Evolutionary conservation across 352 stramenopile species (phyloP), one percentile per base, ranked within the genome.

Genomic region (Plasmopara viticola): DNA sequence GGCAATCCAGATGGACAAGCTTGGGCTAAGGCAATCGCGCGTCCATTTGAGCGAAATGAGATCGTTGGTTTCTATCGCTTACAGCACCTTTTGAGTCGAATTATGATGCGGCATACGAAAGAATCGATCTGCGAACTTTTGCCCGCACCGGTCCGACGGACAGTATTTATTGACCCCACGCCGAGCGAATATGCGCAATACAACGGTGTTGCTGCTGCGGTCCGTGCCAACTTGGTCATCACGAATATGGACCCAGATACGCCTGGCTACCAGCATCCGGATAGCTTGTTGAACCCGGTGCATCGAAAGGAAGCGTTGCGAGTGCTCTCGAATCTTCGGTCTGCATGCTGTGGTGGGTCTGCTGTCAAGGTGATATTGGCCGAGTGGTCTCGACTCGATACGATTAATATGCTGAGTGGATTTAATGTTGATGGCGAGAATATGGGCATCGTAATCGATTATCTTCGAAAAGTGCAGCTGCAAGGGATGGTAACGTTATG

Each of bases 31-130:
- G 76, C 78, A 5, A 90, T 94, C 41, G 72, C 83, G 15, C 57
- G 59, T 33, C 83, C 80, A 28, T 94, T 94, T 35, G 80, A 94
- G 47, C 53, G 58, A 17, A 77, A 85, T 48, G 60, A 80, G 3
- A 46, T 59, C 8, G 60, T 80, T 13, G 81, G 64, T 0, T 90
- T 84, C 44, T 66, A 86, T 35, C 82, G 88, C 15, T 53, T 98
- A 6, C 72, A 84, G 47, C 74, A 86, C 20, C 50, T 98, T 12
- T 59, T 98, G 6, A 88, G 80, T 31, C 73, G 86, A 33, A 83
- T 97, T 15, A 98, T 98, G 95, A 79, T 98, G 38, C 76, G 95
- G 2, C 95, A 99, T 56, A 97, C 91, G 4, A 98, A 98, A 56
- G 57, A 75, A 6, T 95, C 95, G 13, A 84, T 98, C 20, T 57